phyloP scores from a whole-genome alignment of 2,329 filamentous ascomycete species.

The Boeremia lycopersici region DNA sequence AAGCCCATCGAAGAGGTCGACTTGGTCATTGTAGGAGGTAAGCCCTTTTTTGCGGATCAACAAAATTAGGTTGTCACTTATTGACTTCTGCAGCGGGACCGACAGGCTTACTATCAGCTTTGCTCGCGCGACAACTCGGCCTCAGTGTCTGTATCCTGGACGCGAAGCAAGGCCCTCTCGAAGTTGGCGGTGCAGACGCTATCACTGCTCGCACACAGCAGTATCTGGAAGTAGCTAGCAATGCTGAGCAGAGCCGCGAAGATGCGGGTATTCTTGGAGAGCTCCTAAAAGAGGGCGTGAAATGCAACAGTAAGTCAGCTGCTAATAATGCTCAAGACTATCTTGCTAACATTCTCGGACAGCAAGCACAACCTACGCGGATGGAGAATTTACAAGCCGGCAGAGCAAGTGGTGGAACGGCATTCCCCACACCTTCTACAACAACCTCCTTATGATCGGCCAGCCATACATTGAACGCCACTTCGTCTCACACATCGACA shows the following conservation, averaged over 20 bases:
- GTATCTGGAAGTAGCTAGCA: slow-evolving; percentile 54
- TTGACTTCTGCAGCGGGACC: slow-evolving; percentile 49
- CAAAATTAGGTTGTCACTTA: too few species aligned
- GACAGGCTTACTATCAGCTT: slow-evolving; percentile 54
- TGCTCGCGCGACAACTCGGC: slow-evolving; percentile 52
- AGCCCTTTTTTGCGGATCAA: neutral
- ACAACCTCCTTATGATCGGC: slow-evolving; percentile 59
- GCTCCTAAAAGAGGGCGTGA: slow-evolving; percentile 52
- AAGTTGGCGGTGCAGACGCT: slow-evolving; percentile 56
- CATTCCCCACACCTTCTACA: slow-evolving; percentile 54
- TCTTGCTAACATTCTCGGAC: neutral
- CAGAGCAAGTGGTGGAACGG: slow-evolving; percentile 58
- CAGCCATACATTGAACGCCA: slow-evolving; percentile 54
- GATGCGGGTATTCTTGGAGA: slow-evolving; percentile 29
- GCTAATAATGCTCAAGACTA: neutral
- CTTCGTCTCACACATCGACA: slow-evolving; percentile 45
- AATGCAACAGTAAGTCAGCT: slow-evolving; percentile 53
- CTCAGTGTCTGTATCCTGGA: slow-evolving; percentile 51
- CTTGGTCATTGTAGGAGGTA: slow-evolving; percentile 26
- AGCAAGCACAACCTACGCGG: slow-evolving; percentile 56
- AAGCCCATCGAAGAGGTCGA: slow-evolving; percentile 13
- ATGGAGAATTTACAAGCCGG: slow-evolving; percentile 56
- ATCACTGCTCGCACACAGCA: slow-evolving; percentile 58
- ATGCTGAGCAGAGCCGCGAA: slow-evolving; percentile 39
- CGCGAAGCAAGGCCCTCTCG: slow-evolving; percentile 48